These are phyloP conservation scores for Hanseniaspora gamundiae DNA, from an alignment of 1,139 yeast species.

Conservation along the genomic window DNA sequence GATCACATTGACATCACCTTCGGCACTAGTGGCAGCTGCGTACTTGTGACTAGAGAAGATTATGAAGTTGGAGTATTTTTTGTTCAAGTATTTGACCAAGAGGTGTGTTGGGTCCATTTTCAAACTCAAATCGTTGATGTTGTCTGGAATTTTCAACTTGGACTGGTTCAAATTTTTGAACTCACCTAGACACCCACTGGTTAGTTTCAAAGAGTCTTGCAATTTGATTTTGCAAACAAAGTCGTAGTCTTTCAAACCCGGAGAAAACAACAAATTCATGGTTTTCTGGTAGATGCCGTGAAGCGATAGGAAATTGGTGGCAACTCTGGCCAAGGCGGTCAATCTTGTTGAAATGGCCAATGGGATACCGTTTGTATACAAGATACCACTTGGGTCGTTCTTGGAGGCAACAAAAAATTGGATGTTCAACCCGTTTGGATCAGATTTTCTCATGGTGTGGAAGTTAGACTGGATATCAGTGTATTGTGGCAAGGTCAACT, in stretches of 20 bases:
- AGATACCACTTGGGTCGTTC: constrained; percentile 70
- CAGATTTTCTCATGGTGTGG: constrained; percentile 51
- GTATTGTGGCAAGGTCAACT: constrained; percentile 47
- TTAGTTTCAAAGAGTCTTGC: constrained; percentile 30
- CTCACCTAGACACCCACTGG: constrained; percentile 46
- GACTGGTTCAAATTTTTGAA: constrained; percentile 51
- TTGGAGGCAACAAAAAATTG: constrained; percentile 76
- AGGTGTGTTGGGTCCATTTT: constrained; percentile 47
- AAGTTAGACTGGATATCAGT: constrained; percentile 56
- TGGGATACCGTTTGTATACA: constrained; percentile 65
- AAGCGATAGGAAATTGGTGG: constrained; percentile 39
- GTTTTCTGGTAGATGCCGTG: constrained; percentile 36
- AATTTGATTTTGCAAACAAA: constrained; percentile 52
- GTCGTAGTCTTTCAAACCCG: constrained; percentile 78
- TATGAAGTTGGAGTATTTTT: constrained; percentile 40
- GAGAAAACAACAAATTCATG: constrained; percentile 52
- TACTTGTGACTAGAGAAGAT: constrained; percentile 49
- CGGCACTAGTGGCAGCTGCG: constrained; percentile 33
- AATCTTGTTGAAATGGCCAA: constrained; percentile 77
- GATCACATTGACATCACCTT: constrained; percentile 40
- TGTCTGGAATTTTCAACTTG: constrained; percentile 22
- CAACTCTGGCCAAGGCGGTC: constrained; percentile 77
- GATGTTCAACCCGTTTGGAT: constrained; percentile 69
- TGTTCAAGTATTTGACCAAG: constrained; percentile 42
- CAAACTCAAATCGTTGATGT: constrained; percentile 21